Base-by-base conservation (phyloP, 2,329 filamentous ascomycete species). In the Alternaria gansuensis region DNA sequence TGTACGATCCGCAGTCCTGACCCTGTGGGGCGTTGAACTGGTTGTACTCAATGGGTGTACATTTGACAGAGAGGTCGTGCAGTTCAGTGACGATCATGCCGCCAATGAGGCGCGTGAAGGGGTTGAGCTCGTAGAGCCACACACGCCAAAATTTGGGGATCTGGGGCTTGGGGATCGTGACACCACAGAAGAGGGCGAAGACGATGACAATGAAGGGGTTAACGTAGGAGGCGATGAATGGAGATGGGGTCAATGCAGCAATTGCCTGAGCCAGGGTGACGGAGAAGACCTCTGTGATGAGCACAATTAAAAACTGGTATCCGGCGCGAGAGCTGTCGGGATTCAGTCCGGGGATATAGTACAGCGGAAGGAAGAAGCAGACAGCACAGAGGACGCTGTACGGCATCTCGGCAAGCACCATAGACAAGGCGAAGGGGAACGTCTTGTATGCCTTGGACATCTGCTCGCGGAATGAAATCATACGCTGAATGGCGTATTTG, bases 151-250 rank as follows among this genome's bases (percentile, higher is more conserved):
- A 93, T 2, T 79, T 81, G 2, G 91, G 89, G 79, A 96, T 96
- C 76, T 91, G 87, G 0, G 88, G 85, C 40, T 88, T 86, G 0
- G 92, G 90, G 50, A 96, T 91, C 0, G 91, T 90, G 61, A 96
- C 92, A 77, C 92, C 92, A 71, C 91, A 96, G 86, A 96, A 96
- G 24, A 96, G 84, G 1, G 90, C 85, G 72, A 96, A 94, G 58
- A 89, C 87, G 77, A 93, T 88, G 34, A 67, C 63, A 44, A 66
- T 51, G 58, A 71, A 71, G 0, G 93, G 92, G 68, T 96, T 93
- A 65, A 92, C 84, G 66, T 94, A 87, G 13, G 89, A 87, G 0
- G 90, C 88, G 68, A 96, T 91, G 78, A 92, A 92, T 2, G 90
- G 87, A 24, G 86, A 88, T 0, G 93, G 91, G 0, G 92, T 95